Evolutionary conservation across 495 filamentous ascomycete species (phyloP), one percentile per base, ranked within the genome.

Genomic region (Penicillium soppii): DNA sequence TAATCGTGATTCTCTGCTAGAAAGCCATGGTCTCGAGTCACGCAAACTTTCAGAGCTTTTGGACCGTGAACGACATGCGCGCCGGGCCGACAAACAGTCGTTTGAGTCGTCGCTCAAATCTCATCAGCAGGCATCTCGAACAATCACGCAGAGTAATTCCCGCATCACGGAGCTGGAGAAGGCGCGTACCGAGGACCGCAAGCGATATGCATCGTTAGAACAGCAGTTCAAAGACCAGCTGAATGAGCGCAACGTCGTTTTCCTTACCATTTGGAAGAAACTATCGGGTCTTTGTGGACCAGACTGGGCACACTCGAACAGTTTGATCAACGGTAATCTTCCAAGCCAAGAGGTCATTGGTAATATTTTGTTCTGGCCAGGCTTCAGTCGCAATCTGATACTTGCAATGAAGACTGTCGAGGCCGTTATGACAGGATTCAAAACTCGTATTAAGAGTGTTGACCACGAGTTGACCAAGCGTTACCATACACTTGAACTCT

Each of bases 251-350:
- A 97, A 98, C 65, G 85, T 85, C 30, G 79, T 98, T 37, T 81
- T 96, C 22, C 80, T 95, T 10, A 77, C 82, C 12, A 75, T 97
- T 13, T 98, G 94, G 94, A 90, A 90, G 45, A 82, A 90, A 22
- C 77, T 98, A 12, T 89, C 87, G 2, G 73, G 84, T 7, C 84
- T 97, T 45, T 97, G 95, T 57, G 94, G 94, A 23, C 76, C 81
- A 0, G 94, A 97, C 62, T 98, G 94, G 94, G 83, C 88, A 0
- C 87, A 95, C 55, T 84, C 89, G 53, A 92, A 97, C 58, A 87
- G 85, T 52, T 82, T 95, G 33, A 89, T 97, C 63, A 90, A 92
- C 53, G 90, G 90, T 41, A 88, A 92, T 44, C 72, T 92, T 6
- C 89, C 90, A 0, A 88, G 85, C 27, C 73, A 94, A 41, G 91